A percentile compares a stretch with the other conserved stretches of the same genome.
phyloP scores from a whole-genome alignment of 1,284 basidiomycete genomes.

The Trichosporon sp. region DNA sequence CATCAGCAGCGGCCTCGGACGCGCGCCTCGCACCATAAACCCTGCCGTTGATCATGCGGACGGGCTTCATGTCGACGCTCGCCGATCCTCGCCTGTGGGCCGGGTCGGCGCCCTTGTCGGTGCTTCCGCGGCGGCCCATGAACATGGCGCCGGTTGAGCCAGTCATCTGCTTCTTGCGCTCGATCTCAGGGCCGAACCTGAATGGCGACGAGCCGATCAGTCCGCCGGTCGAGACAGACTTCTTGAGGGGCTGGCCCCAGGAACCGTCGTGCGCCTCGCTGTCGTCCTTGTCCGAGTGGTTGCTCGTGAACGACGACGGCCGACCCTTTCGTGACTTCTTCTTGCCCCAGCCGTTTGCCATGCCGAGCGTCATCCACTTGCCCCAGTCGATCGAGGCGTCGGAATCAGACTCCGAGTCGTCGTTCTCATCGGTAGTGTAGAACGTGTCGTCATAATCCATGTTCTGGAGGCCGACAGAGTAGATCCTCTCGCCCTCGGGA shows the following conservation, averaged over 20 bases:
- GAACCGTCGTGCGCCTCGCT: slow-evolving; percentile 7
- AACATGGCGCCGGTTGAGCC: not conserved
- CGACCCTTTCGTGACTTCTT: slow-evolving; percentile 2
- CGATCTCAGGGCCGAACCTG: not conserved
- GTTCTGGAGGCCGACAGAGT: slow-evolving; percentile 14
- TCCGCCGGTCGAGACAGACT: slow-evolving; percentile 39
- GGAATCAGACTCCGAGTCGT: slow-evolving; percentile 7
- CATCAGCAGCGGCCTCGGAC: slow-evolving; percentile 32
- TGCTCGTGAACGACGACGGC: slow-evolving; percentile 8
- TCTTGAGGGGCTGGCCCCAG: slow-evolving; percentile 40
- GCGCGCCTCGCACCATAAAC: slow-evolving; percentile 45
- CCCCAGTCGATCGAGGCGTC: slow-evolving; percentile 7
- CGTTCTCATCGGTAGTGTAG: slow-evolving; percentile 4
- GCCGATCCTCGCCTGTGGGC: not conserved
- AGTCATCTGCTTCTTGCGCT: not conserved
- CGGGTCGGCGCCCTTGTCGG: not conserved
- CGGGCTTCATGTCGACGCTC: slow-evolving; percentile 17
- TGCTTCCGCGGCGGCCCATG: not conserved
- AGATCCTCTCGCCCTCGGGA: slow-evolving; percentile 16
- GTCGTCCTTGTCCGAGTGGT: not conserved
- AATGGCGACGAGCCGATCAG: slow-evolving; percentile 32
- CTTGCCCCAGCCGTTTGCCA: not conserved
- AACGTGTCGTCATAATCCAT: slow-evolving; percentile 18
- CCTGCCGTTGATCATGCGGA: slow-evolving; percentile 46
- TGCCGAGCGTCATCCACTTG: slow-evolving; percentile 4